Evolutionary conservation across 1,139 yeast genomes (phyloP), one percentile per base, ranked within the genome.

Genomic region (Scheffersomyces parashehatae): DNA sequence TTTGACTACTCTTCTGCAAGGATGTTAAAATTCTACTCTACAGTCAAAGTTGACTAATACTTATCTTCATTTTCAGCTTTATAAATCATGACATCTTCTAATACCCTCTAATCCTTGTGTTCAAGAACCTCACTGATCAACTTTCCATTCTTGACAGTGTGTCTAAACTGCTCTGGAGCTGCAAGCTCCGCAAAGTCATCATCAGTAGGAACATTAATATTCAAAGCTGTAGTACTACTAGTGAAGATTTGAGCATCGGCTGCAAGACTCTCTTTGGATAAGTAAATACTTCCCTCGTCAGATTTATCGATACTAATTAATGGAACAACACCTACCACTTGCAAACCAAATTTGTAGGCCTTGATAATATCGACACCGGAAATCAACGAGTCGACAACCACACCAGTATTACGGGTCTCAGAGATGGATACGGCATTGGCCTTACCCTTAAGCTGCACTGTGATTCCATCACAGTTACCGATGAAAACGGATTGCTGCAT

Each of bases 281-380:
- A 77, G 66, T 89, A 95, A 46, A 93, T 73, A 50, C 81, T 81
- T 46, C 96, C 96, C 53, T 86, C 87, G 55, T 90, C 95, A 48
- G 93, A 82, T 66, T 90, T 93, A 67, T 95, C 99, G 47, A 90
- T 76, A 45, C 87, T 81, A 50, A 95, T 78, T 62, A 90, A 83
- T 28, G 97, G 97, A 24, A 89, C 83, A 32, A 75, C 69, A 12
- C 90, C 96, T 38, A 85, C 71, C 13, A 90, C 82, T 68, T 95
- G 99, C 43, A 95, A 64, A 30, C 95, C 97, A 60, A 89, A 88
- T 58, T 83, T 84, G 52, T 68, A 70, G 42, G 91, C 85, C 65
- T 89, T 90, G 67, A 93, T 89, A 46, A 91, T 71, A 52, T 93
- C 98, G 43, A 93, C 76, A 35, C 97, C 95, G 5, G 97, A 85